These are phyloP conservation scores for Setaria viridis DNA, from an alignment of 202 grass and related monocot species.

Conservation along the genomic window DNA sequence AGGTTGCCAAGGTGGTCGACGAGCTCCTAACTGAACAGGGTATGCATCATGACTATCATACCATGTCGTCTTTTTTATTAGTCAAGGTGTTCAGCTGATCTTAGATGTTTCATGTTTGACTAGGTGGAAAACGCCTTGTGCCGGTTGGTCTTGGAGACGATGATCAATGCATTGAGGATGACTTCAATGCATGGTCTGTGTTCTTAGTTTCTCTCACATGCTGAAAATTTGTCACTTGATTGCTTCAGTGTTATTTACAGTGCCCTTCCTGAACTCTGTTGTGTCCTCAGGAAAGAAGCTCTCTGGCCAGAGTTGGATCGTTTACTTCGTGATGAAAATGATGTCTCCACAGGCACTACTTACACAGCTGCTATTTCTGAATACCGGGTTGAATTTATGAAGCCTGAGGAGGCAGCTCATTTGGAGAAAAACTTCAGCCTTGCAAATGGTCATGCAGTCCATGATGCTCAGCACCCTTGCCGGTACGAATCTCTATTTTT, in stretches of 20 bases:
- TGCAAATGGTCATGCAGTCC: slow-evolving; percentile 80
- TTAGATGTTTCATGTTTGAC: slow-evolving; percentile 35
- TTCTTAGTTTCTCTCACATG: slow-evolving; percentile 16
- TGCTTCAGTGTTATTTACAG: slow-evolving; percentile 16
- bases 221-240: neutral
- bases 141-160: slow-evolving; percentile 92
- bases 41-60: slow-evolving; percentile 43
- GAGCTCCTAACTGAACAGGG: slow-evolving; percentile 82
- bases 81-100: slow-evolving; percentile 7
- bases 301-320: slow-evolving; percentile 89
- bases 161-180: slow-evolving; percentile 97
- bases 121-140: slow-evolving; percentile 84
- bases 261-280: slow-evolving; percentile 8
- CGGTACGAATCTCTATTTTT: slow-evolving; percentile 51
- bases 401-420: slow-evolving; percentile 56
- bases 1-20: slow-evolving; percentile 87
- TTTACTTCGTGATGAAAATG: slow-evolving; percentile 84
- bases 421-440: slow-evolving; percentile 85
- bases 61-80: slow-evolving; percentile 16
- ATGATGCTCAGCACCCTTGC: slow-evolving; percentile 96
- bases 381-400: slow-evolving; percentile 78
- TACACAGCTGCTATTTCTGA: slow-evolving; percentile 95
- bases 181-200: slow-evolving; percentile 88
- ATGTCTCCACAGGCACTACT: slow-evolving; percentile 64
- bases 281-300: slow-evolving; percentile 78